Conservation (phyloP, 2,329 filamentous ascomycete genomes). For the Pseudocercospora musae region DNA sequence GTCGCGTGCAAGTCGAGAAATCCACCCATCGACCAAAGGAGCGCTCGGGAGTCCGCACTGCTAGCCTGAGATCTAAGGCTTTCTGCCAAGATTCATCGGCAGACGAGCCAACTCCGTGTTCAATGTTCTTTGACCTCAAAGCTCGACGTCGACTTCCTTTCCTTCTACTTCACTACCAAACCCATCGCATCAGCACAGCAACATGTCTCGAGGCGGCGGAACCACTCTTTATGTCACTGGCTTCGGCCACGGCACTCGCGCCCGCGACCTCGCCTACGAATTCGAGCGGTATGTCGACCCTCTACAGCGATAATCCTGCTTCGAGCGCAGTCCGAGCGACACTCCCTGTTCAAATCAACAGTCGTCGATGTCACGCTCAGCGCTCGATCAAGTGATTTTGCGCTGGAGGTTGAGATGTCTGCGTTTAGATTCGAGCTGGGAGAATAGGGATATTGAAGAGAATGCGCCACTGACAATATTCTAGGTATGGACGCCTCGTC, state of each 20-base stretch:
- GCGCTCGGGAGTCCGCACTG: background rate
- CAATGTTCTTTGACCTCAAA: background rate
- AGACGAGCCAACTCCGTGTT: background rate
- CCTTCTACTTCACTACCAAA: constrained; percentile 3
- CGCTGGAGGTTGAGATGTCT: background rate
- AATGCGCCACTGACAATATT: constrained; percentile 43
- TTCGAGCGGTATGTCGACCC: constrained; percentile 95
- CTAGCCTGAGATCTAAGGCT: background rate
- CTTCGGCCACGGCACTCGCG: constrained; percentile 97
- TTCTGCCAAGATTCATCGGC: background rate
- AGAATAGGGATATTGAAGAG: background rate
- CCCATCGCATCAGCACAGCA: constrained; percentile 5
- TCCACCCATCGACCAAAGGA: background rate
- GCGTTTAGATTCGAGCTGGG: background rate
- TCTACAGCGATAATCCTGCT: constrained; percentile 4
- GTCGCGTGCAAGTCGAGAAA: constrained; percentile 13
- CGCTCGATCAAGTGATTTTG: too few species aligned
- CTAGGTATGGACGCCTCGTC: constrained; percentile 92
- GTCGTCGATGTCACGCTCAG: background rate
- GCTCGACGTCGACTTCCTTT: constrained; percentile 1
- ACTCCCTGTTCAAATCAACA: background rate
- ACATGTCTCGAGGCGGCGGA: constrained; percentile 81
- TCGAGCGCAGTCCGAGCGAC: constrained; percentile 2
- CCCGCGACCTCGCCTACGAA: constrained; percentile 98
- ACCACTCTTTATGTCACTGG: constrained; percentile 97